Percentiles rank a stretch among this genome's conserved stretches.
Evolutionary conservation across 495 filamentous ascomycete species (phyloP).

Genomic region (Letharia columbiana): DNA sequence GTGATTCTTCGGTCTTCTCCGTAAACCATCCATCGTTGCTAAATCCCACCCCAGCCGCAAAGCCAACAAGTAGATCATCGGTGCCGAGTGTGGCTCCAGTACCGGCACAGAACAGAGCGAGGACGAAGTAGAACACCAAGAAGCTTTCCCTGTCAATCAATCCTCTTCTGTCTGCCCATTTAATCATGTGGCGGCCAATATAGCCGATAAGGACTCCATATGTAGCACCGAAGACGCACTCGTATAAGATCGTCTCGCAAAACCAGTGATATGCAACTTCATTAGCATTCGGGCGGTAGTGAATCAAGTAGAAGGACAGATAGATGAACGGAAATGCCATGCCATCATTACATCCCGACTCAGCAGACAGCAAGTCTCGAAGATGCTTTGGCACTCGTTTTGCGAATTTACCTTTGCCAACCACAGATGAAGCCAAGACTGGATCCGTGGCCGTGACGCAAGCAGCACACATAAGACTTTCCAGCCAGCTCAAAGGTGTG

Average conservation of each 20-base stretch:
- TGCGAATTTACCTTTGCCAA: slow-evolving; percentile 97
- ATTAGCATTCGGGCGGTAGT: slow-evolving; percentile 57
- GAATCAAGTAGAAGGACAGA: slow-evolving; percentile 77
- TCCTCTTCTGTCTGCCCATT: slow-evolving; percentile 73
- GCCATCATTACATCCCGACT: slow-evolving; percentile 98
- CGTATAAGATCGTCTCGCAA: slow-evolving; percentile 83
- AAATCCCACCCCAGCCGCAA: slow-evolving; percentile 91
- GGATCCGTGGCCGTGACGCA: slow-evolving; percentile 98
- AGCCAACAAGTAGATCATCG: slow-evolving; percentile 95
- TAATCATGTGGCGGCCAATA: slow-evolving; percentile 80
- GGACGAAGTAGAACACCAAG: slow-evolving; percentile 95
- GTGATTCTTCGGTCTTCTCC: slow-evolving; percentile 95
- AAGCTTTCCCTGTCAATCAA: slow-evolving; percentile 95
- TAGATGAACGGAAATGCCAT: slow-evolving; percentile 99
- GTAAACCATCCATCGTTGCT: slow-evolving; percentile 99
- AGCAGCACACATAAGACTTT: slow-evolving; percentile 75
- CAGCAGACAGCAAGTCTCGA: slow-evolving; percentile 87
- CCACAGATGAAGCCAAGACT: slow-evolving; percentile 93
- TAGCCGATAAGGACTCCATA: slow-evolving; percentile 88
- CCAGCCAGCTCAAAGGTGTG: slow-evolving; percentile 70
- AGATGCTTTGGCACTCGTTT: slow-evolving; percentile 96
- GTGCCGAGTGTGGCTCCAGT: slow-evolving; percentile 86
- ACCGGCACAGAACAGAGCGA: slow-evolving; percentile 94
- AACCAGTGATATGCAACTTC: slow-evolving; percentile 82
- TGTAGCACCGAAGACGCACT: slow-evolving; percentile 87